Evolutionary conservation across 2,329 filamentous ascomycete genomes (phyloP).

Genomic region (Sporothrix globosa): DNA sequence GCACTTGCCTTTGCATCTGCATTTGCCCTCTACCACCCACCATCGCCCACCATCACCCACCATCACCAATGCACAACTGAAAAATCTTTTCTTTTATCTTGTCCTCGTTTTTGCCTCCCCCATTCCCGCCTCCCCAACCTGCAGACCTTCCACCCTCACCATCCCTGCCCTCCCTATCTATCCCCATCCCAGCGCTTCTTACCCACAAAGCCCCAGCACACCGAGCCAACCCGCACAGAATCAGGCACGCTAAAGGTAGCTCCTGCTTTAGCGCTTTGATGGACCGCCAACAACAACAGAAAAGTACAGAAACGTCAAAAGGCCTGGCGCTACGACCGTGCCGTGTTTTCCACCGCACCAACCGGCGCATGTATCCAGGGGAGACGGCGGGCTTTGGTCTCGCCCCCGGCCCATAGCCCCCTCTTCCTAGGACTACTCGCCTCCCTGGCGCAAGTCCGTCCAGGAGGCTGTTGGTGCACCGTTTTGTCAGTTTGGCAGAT

Average conservation of each 20-base stretch:
- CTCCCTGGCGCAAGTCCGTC: not conserved
- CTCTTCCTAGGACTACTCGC: not conserved
- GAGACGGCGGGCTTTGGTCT: conserved; percentile 26
- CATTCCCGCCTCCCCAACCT: conserved; percentile 4
- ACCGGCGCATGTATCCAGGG: conserved; percentile 21
- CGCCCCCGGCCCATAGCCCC: conserved; percentile 16
- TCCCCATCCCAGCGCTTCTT: not conserved
- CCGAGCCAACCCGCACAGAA: conserved; percentile 19
- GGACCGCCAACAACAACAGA: not conserved
- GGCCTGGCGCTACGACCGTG: conserved; percentile 28
- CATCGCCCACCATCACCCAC: too few species aligned
- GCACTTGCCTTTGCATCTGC: not conserved
- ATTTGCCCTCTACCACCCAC: too few species aligned
- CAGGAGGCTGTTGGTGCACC: not conserved
- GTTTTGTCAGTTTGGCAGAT: conserved; percentile 10
- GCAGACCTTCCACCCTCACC: not conserved
- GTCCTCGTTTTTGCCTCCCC: conserved; percentile 2
- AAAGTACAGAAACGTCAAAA: not conserved
- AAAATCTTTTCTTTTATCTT: not conserved
- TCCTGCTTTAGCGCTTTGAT: conserved; percentile 18
- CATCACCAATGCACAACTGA: not conserved
- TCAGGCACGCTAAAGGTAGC: conserved; percentile 24
- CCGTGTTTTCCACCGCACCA: conserved; percentile 22
- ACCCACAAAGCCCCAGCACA: not conserved
- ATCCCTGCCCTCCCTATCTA: conserved; percentile 21